These are phyloP conservation scores for Trichoderma sp. DNA, from an alignment of 2,329 filamentous ascomycete genomes.

Conservation along the genomic window DNA sequence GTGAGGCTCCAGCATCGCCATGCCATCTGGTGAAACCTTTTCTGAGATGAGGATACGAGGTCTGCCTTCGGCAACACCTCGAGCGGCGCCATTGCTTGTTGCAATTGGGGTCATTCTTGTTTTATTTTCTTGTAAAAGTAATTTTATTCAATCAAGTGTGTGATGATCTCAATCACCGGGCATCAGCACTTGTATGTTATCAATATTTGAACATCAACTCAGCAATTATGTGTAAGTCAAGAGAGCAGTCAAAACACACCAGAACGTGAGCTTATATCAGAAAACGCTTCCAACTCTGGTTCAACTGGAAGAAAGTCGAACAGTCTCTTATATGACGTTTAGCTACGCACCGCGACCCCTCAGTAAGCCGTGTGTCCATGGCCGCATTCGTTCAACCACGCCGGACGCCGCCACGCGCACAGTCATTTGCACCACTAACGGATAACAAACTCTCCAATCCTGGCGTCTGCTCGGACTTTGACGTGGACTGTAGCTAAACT, in stretches of 20 bases:
- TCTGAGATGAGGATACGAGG: constrained; percentile 70
- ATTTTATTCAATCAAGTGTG: background rate
- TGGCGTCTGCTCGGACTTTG: background rate
- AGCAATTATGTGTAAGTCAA: background rate
- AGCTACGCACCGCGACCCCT: background rate
- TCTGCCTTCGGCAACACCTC: constrained; percentile 24
- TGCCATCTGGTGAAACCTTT: constrained; percentile 76
- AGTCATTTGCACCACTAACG: constrained; percentile 9
- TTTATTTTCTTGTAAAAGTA: background rate
- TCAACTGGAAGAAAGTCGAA: background rate
- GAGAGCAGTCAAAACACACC: background rate
- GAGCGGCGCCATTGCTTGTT: constrained; percentile 21
- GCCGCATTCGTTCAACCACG: background rate
- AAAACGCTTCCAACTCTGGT: background rate
- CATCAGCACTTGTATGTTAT: background rate
- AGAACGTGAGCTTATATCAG: background rate
- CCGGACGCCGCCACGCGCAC: constrained; percentile 1
- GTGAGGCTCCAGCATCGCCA: constrained; percentile 65
- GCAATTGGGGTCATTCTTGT: constrained; percentile 34
- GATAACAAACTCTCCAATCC: background rate
- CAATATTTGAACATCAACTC: background rate
- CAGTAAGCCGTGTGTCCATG: constrained; percentile 3
- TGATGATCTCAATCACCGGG: background rate
- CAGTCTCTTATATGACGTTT: constrained; percentile 6
- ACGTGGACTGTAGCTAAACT: background rate